These are phyloP conservation scores for Syzygium grande DNA, from an alignment of 345 rosid species.

Conservation along the genomic window DNA sequence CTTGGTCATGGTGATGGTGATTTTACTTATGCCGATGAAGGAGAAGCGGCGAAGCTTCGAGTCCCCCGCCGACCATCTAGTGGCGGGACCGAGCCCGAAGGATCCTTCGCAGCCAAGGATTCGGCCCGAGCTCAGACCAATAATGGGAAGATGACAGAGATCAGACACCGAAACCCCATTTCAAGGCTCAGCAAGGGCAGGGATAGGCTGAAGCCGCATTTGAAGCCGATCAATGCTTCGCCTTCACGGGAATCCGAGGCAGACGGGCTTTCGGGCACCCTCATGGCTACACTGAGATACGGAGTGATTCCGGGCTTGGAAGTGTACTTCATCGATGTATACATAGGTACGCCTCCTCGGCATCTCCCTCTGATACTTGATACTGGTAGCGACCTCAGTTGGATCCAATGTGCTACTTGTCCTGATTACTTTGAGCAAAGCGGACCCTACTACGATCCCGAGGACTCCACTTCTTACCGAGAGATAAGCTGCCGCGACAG, in stretches of 20 bases:
- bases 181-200: conserved; percentile 26
- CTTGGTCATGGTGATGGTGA: background rate
- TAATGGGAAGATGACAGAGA: conserved; percentile 46
- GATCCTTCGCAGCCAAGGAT: conserved; percentile 18
- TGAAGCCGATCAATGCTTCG: background rate
- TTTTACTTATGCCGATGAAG: background rate
- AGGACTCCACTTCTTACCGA: conserved; percentile 43
- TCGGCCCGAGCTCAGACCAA: conserved; percentile 53
- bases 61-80: background rate
- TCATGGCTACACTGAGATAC: conserved; percentile 64
- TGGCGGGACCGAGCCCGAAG: background rate
- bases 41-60: background rate
- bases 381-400: conserved; percentile 86
- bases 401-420: conserved; percentile 80
- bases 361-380: conserved; percentile 80
- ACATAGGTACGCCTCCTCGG: conserved; percentile 78
- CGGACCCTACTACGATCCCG: conserved; percentile 55
- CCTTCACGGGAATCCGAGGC: background rate
- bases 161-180: conserved; percentile 49
- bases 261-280: conserved; percentile 24
- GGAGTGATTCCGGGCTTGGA: conserved; percentile 64
- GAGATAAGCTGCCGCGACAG: conserved; percentile 56
- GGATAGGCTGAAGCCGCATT: background rate
- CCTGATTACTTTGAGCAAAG: conserved; percentile 66
- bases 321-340: conserved; percentile 74